A percentile compares a stretch with the other conserved stretches of the same genome.
phyloP scores from a whole-genome alignment of 352 stramenopile species.

The Phytophthora kernoviae region DNA sequence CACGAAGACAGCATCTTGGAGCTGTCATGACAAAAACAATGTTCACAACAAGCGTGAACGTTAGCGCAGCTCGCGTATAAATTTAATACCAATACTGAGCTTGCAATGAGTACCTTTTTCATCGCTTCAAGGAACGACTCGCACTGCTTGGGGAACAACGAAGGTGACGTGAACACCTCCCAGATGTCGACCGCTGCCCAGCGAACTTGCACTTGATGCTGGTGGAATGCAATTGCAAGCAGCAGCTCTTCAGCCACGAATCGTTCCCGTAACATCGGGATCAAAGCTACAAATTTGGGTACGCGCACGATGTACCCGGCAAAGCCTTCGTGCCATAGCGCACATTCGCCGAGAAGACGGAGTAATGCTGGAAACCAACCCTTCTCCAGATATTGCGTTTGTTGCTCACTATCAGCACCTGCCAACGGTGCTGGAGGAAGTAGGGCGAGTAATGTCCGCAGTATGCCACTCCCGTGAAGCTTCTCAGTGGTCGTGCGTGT shows the following conservation, averaged over 20 bases:
- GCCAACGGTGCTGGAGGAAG: conserved; percentile 27
- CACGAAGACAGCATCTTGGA: conserved; percentile 43
- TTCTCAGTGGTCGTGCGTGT: conserved; percentile 31
- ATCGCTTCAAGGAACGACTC: conserved; percentile 40
- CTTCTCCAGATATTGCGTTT: conserved; percentile 9
- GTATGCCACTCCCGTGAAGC: conserved; percentile 50
- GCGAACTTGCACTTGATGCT: conserved; percentile 32
- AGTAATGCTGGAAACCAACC: conserved; percentile 49
- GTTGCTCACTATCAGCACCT: conserved; percentile 1
- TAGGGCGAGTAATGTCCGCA: conserved; percentile 48
- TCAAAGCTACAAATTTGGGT: conserved; percentile 37
- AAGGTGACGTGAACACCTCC: conserved; percentile 28
- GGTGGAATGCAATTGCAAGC: conserved; percentile 43
- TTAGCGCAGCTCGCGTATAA: conserved; percentile 2
- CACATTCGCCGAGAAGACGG: conserved; percentile 53
- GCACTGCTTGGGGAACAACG: conserved; percentile 36
- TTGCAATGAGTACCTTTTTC: conserved; percentile 35
- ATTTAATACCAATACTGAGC: not conserved
- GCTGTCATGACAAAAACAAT: conserved; percentile 17
- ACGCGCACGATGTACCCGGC: conserved; percentile 48
- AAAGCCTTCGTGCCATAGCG: conserved; percentile 54
- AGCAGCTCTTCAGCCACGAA: conserved; percentile 45
- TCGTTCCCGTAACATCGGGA: conserved; percentile 26
- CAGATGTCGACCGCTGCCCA: conserved; percentile 22
- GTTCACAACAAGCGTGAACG: not conserved